phyloP scores from a whole-genome alignment of 179 eudicot species.

The Beta macrorhiza region DNA sequence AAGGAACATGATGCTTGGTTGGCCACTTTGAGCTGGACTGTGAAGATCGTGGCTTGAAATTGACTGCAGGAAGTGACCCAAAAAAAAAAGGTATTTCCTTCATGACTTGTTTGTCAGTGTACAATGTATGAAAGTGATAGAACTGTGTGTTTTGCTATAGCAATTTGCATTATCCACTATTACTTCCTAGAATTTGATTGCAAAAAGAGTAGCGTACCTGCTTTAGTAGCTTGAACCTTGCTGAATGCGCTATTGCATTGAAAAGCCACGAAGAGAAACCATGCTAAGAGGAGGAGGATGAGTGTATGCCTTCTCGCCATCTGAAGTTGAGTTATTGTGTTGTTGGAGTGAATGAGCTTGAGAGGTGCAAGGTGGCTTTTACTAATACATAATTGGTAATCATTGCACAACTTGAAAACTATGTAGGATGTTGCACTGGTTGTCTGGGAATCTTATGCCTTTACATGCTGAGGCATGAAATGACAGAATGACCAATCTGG shows the following conservation, averaged over 20 bases:
- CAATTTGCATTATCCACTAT: constrained; percentile 3
- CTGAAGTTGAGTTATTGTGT: constrained; percentile 14
- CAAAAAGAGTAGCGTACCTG: constrained; percentile 38
- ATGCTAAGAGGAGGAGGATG: constrained; percentile 35
- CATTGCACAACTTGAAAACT: constrained; percentile 27
- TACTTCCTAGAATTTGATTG: background rate
- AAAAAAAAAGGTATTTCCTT: constrained; percentile 11
- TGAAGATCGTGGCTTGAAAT: constrained; percentile 15
- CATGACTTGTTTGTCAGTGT: background rate
- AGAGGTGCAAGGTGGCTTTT: constrained; percentile 6
- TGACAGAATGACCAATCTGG: constrained; percentile 23
- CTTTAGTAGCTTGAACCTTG: constrained; percentile 38
- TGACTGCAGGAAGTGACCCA: constrained; percentile 23
- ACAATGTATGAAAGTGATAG: background rate
- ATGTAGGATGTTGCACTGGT: constrained; percentile 25
- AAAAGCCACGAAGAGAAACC: constrained; percentile 37
- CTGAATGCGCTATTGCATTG: constrained; percentile 20
- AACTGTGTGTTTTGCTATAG: background rate
- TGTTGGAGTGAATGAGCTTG: constrained; percentile 22
- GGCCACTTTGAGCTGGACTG: constrained; percentile 23
- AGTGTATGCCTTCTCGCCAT: constrained; percentile 41
- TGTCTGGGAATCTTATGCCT: constrained; percentile 44
- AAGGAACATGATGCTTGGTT: constrained; percentile 4
- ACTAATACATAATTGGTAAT: constrained; percentile 31
- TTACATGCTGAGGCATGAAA: constrained; percentile 24